phyloP scores from a whole-genome alignment of 2,329 filamentous ascomycete genomes.

The Aspergillus sp. region DNA sequence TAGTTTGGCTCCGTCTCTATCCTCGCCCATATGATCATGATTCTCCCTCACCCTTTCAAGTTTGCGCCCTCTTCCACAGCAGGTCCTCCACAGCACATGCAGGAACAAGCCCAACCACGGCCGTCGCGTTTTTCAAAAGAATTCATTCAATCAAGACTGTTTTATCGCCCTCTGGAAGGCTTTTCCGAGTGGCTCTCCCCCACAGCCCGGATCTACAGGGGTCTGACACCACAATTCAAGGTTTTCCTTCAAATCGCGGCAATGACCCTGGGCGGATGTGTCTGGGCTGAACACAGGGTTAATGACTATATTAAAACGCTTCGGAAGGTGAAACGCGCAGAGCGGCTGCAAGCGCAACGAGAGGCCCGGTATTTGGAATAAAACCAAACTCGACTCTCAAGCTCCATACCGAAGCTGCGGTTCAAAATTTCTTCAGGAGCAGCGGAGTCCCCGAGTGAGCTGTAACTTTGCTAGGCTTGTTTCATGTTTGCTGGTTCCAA shows the following conservation, averaged over 20 bases:
- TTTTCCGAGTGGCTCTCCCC: slow-evolving; percentile 50
- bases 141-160: slow-evolving; percentile 30
- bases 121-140: slow-evolving; percentile 30
- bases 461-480: slow-evolving; percentile 1
- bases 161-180: slow-evolving; percentile 46
- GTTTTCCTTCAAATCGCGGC: slow-evolving; percentile 48
- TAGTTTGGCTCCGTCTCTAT: slow-evolving; percentile 49
- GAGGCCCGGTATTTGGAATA: slow-evolving; percentile 17
- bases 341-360: slow-evolving; percentile 35
- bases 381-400: background rate
- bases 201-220: slow-evolving; percentile 44
- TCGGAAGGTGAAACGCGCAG: slow-evolving; percentile 42
- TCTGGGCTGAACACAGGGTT: slow-evolving; percentile 49
- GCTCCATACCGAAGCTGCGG: background rate
- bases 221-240: slow-evolving; percentile 51
- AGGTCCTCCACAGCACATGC: slow-evolving; percentile 18
- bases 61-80: slow-evolving; percentile 33
- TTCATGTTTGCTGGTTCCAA: background rate
- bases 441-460: background rate
- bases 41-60: slow-evolving; percentile 43
- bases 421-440: background rate
- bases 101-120: slow-evolving; percentile 12
- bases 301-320: slow-evolving; percentile 47
- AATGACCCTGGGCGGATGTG: slow-evolving; percentile 50
- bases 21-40: slow-evolving; percentile 46